Evolutionary conservation across 2,329 filamentous ascomycete genomes (phyloP), one percentile per base, ranked within the genome.

Genomic region (Harringtonia aguacate): DNA sequence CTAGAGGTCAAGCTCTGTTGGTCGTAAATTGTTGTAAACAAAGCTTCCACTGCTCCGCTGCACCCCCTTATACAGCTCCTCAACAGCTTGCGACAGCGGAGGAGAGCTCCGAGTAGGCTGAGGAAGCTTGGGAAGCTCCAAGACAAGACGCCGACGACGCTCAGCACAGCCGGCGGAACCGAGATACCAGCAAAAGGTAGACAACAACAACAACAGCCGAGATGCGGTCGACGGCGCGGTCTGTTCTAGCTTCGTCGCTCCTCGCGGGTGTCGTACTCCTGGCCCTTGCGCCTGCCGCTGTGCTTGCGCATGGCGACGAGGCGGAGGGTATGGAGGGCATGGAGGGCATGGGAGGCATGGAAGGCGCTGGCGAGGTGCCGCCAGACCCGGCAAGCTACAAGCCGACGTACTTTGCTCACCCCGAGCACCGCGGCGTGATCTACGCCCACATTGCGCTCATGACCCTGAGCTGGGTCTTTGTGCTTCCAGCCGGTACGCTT

Each of bases 371-470:
- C 4, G 31, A 18, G 20, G 20, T 31, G 10, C 12, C 33, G 1
- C 28, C 31, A 12, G 24, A 14, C 17, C 33, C 18, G n/a, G 17
- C 52, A 43, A 51, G 61, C 36, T 65, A 66, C 38, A 59, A 66
- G 9, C 62, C 64, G n/a, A 78, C 68, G 46, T 84, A 84, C 58
- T 83, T 81, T 61, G 60, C 70, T 21, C 66, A 77, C 45, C 55
- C 67, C 1, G 69, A 77, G 22, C 66, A 78, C 55, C 62, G 58
- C 8, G 62, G 64, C 14, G 61, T 75, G 50, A 80, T 92, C 53
- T 71, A 84, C 54, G 73, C 74, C 46, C 86, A 92, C 56, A 81
- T 89, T 45, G 66, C 62, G 6, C 65, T 86, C 37, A 87, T 88
- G 79, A 64, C 79, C 3, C 45, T 84, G 9, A 75, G 74, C 9